Base-by-base conservation (phyloP, 768 basidiomycete species). In the Gyrodon lividus region DNA sequence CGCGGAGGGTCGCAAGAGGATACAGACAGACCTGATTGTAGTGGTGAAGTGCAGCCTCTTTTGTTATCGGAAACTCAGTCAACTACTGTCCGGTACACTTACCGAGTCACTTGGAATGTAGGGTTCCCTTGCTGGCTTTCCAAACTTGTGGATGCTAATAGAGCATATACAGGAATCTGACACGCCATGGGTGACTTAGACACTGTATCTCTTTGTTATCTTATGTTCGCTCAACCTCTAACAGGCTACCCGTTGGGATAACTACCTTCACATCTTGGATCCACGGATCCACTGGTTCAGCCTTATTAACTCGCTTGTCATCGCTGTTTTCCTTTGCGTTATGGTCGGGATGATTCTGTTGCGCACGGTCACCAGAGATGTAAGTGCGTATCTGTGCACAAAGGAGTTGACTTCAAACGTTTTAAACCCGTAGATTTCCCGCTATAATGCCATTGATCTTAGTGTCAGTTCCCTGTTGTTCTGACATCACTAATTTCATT, bases 261-360 rank as follows among this genome's bases (percentile, higher is more conserved):
- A 87, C 61, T 98, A 98, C 66, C 81, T 98, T 17, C 92, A 93
- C 60, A 88, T 96, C 46, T 90, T 93, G 59, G 92, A 95, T 62
- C 92, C 92, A 40, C 83, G 85, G 45, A 97, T 98, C 51, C 96
- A 98, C 70, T 96, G 94, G 91, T 94, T 98, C 73, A 92, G 89
- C 60, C 77, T 98, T 45, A 78, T 96, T 63, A 98, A 98, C 69
- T 95, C 94, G 2, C 70, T 96, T 20, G 83, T 97, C 55, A 92
- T 98, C 52, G 92, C 89, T 23, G 73, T 90, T 23, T 92, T 98
- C 77, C 83, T 98, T 8, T 92, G 91, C 59, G 79, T 82, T 41
- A 92, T 98, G 93, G 95, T 98, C 20, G 87, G 84, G 39, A 90
- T 94, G 83, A 85, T 98, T 50, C 78, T 98, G 13, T 70, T 87